Evolutionary conservation across 2,329 filamentous ascomycete species (phyloP).

Genomic region (Acarospora socialis): DNA sequence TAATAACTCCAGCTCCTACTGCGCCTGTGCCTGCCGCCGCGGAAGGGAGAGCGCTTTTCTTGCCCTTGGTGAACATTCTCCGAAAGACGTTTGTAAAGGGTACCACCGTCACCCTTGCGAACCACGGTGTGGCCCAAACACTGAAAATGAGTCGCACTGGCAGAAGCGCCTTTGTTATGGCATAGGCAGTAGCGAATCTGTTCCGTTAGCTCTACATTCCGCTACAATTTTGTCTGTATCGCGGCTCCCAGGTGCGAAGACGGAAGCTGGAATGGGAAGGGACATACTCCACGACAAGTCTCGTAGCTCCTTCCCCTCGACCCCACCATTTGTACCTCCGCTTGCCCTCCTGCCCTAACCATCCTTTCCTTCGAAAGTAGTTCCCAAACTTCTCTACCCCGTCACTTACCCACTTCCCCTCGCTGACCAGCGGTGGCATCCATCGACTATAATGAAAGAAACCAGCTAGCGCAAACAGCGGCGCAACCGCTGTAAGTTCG

Average conservation of each 20-base stretch:
- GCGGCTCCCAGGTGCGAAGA: no score
- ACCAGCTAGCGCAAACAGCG: conserved; percentile 58
- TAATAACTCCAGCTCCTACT: background rate
- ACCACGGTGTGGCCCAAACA: conserved; percentile 85
- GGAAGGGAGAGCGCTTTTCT: conserved; percentile 6
- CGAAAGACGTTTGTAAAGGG: conserved; percentile 29
- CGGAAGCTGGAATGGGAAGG: no score
- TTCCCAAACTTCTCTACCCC: conserved; percentile 61
- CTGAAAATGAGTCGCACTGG: conserved; percentile 63
- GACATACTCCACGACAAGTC: conserved; percentile 39
- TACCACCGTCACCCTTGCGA: conserved; percentile 53
- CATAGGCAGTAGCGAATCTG: conserved; percentile 71
- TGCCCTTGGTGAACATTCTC: conserved; percentile 25
- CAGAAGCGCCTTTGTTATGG: conserved; percentile 72
- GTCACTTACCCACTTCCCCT: conserved; percentile 40
- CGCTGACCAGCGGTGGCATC: conserved; percentile 46
- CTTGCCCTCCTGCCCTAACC: conserved; percentile 46
- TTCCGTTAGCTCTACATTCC: no score
- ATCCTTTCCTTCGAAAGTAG: conserved; percentile 66
- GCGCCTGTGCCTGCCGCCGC: conserved; percentile 1
- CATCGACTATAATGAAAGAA: conserved; percentile 69
- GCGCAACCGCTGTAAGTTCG: conserved; percentile 76
- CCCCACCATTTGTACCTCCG: conserved; percentile 17
- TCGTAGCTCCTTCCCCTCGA: conserved; percentile 32
- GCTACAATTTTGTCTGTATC: conserved; percentile 1